Percentiles rank a stretch among this genome's conserved stretches.
These are phyloP conservation scores for Acanthamoeba lenticulata DNA, from an alignment of 208 protist genomes.

Conservation along the genomic window DNA sequence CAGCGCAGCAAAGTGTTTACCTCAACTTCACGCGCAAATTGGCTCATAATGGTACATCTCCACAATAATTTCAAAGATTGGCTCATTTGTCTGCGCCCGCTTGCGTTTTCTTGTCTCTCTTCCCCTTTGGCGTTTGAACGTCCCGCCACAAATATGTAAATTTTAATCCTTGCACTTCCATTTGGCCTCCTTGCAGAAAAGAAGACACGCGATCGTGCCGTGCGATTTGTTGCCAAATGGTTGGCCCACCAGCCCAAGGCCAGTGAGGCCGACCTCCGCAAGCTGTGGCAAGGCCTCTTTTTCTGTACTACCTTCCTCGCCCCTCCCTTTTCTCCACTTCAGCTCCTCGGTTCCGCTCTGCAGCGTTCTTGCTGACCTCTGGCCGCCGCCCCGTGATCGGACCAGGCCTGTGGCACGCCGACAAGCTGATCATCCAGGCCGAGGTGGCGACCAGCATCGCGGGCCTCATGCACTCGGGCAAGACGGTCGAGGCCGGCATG, in stretches of 20 bases:
- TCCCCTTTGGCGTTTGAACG: too few relatives aligned
- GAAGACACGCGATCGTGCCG: not conserved
- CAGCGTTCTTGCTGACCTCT: too few relatives aligned
- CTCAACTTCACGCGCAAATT: not conserved
- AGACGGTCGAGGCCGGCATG: not conserved
- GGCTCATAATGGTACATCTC: not conserved
- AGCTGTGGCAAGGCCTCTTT: constrained; percentile 56
- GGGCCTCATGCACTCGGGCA: not conserved
- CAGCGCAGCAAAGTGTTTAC: not conserved
- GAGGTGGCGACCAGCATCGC: constrained; percentile 24
- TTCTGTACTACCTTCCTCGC: not conserved
- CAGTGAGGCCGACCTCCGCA: not conserved
- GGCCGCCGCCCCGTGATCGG: not conserved
- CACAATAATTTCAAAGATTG: not conserved
- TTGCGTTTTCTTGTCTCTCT: too few relatives aligned
- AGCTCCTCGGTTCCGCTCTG: too few relatives aligned
- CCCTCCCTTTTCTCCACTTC: not conserved
- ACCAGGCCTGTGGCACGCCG: constrained; percentile 37
- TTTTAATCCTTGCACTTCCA: too few relatives aligned
- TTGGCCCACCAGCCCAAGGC: constrained; percentile 8
- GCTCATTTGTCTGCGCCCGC: not conserved
- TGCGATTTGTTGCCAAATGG: not conserved
- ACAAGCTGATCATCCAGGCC: constrained; percentile 22
- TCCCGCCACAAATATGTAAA: too few relatives aligned
- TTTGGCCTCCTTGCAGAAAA: not conserved